phyloP scores from a whole-genome alignment of 176 grass and related monocot species.

The Echinochloa phyllopogon region DNA sequence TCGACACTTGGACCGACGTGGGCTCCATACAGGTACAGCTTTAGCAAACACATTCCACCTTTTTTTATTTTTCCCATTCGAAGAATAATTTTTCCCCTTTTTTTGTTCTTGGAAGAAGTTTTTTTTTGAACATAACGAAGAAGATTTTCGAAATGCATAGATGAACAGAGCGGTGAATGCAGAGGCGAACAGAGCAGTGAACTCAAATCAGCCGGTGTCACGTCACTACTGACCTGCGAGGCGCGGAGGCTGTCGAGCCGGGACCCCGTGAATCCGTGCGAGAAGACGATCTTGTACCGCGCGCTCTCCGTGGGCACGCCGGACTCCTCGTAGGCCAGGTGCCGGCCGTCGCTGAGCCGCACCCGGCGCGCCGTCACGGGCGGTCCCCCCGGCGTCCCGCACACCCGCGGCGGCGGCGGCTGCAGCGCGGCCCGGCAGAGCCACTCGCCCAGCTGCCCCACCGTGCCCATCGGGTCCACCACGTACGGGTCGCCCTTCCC shows the following conservation, averaged over 20 bases:
- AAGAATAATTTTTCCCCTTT: no score
- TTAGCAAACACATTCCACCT: background rate
- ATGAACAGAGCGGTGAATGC: background rate
- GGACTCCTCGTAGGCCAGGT: slow-evolving; percentile 72
- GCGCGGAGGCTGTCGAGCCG: slow-evolving; percentile 56
- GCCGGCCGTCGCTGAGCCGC: slow-evolving; percentile 61
- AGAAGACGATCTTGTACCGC: slow-evolving; percentile 62
- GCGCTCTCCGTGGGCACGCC: slow-evolving; percentile 65
- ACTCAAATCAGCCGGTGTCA: no score
- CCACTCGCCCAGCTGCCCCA: slow-evolving; percentile 53
- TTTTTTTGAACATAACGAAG: background rate
- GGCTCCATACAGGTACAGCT: background rate
- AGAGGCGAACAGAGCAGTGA: no score
- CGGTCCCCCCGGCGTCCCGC: slow-evolving; percentile 72
- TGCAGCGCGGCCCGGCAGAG: slow-evolving; percentile 49
- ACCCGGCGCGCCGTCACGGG: slow-evolving; percentile 67
- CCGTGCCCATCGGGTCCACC: slow-evolving; percentile 26
- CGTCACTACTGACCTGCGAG: slow-evolving; percentile 37
- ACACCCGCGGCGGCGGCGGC: slow-evolving; percentile 55
- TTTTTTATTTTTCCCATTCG: background rate
- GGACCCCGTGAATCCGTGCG: slow-evolving; percentile 68
- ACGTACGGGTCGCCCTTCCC: background rate
- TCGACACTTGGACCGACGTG: background rate
- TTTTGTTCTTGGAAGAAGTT: background rate
- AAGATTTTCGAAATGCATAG: background rate